A percentile compares a stretch with the other conserved stretches of the same genome.
Conservation (phyloP, 129 eudicot species). For the Centrapalus pauciflorus region DNA sequence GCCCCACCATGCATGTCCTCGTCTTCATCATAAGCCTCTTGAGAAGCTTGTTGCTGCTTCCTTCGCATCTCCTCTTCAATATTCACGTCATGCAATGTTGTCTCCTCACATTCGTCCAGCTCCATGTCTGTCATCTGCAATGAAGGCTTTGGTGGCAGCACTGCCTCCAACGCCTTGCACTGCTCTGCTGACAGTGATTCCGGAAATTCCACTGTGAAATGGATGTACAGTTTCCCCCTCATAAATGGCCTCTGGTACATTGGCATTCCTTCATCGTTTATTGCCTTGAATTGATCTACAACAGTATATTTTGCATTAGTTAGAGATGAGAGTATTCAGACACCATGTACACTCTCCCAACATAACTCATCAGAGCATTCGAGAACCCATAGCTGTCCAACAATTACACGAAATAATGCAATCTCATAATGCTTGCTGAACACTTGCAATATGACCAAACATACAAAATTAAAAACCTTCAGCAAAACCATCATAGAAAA, state of each 20-base stretch:
- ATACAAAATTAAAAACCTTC: neutral
- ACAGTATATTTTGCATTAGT: too few relatives aligned
- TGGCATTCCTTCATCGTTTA: conserved; percentile 82
- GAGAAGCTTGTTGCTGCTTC: conserved; percentile 45
- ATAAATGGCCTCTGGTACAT: conserved; percentile 80
- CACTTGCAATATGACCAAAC: neutral
- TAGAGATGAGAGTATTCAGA: too few relatives aligned
- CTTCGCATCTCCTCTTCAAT: conserved; percentile 82
- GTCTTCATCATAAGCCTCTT: conserved; percentile 78
- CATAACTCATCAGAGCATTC: too few relatives aligned
- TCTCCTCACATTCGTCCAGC: conserved; percentile 79
- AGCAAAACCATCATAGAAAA: neutral
- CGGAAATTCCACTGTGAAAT: conserved; percentile 63
- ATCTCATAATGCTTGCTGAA: neutral
- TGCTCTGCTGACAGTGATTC: conserved; percentile 46
- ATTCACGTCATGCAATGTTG: conserved; percentile 68
- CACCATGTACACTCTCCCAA: too few relatives aligned
- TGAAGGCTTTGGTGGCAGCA: conserved; percentile 45
- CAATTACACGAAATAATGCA: neutral
- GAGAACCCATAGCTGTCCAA: too few relatives aligned
- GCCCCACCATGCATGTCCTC: conserved; percentile 80
- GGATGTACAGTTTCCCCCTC: conserved; percentile 69
- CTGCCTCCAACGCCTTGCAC: conserved; percentile 52
- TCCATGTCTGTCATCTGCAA: conserved; percentile 55
- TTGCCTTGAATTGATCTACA: conserved; percentile 63